phyloP scores from a whole-genome alignment of 1,284 basidiomycete species.

The Leccinum proliferum region DNA sequence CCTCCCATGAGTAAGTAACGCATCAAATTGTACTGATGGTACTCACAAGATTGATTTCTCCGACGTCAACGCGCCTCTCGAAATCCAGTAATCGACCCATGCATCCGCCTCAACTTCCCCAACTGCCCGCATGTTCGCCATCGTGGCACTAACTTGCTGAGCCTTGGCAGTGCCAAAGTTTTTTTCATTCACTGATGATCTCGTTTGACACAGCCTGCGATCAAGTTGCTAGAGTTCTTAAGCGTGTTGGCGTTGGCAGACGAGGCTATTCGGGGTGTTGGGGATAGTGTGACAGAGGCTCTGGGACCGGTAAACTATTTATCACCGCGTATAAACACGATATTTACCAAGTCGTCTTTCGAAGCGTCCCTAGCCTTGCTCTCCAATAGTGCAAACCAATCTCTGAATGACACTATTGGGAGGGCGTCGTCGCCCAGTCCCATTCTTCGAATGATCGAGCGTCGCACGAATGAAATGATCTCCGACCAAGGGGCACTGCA shows the following conservation, averaged over 20 bases:
- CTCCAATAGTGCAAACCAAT: neutral
- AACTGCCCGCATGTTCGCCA: neutral
- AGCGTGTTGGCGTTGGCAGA: neutral
- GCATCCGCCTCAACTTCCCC: slow-evolving; percentile 1
- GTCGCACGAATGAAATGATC: neutral
- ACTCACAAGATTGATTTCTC: too few relatives aligned
- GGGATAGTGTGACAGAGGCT: too few relatives aligned
- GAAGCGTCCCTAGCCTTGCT: neutral
- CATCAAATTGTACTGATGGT: too few relatives aligned
- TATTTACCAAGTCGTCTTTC: neutral
- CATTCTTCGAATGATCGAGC: neutral
- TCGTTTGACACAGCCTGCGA: neutral
- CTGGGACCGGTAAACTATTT: too few relatives aligned
- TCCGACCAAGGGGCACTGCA: neutral
- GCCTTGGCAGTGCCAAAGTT: neutral
- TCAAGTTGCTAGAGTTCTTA: neutral
- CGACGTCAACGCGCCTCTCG: too few relatives aligned
- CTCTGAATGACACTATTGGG: neutral
- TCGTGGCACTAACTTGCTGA: neutral
- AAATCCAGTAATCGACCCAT: slow-evolving; percentile 10
- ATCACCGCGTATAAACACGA: neutral
- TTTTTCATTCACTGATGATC: neutral
- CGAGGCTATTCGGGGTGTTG: neutral
- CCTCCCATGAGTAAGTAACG: too few relatives aligned
- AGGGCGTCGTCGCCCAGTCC: neutral